Conservation (phyloP, 768 basidiomycete species). For the Termitomyces eurrhizus region DNA sequence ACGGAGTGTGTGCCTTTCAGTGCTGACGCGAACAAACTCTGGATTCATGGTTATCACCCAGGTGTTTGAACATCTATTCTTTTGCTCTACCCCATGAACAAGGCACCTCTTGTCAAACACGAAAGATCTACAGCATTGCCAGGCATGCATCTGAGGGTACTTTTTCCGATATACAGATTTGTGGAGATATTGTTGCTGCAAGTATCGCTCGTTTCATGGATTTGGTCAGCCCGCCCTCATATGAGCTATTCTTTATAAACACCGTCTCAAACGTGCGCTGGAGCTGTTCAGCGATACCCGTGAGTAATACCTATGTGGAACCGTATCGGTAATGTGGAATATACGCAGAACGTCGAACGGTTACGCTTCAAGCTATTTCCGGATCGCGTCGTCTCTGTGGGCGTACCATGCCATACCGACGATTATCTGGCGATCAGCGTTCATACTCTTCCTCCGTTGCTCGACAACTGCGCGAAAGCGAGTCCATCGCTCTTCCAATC, state of each 20-base stretch:
- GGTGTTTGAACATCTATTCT: slow-evolving; percentile 20
- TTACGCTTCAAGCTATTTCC: slow-evolving; percentile 29
- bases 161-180: slow-evolving; percentile 22
- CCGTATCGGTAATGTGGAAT: slow-evolving; percentile 3
- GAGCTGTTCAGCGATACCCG: slow-evolving; percentile 10
- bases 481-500: not conserved
- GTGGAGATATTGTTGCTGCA: slow-evolving; percentile 24
- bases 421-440: slow-evolving; percentile 25
- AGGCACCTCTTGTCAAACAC: slow-evolving; percentile 7
- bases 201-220: slow-evolving; percentile 17
- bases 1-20: slow-evolving; percentile 7
- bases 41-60: not conserved
- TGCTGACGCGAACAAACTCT: not conserved
- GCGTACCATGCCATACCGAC: slow-evolving; percentile 19
- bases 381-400: slow-evolving; percentile 28
- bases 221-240: slow-evolving; percentile 14
- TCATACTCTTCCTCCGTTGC: slow-evolving; percentile 24
- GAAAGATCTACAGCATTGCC: slow-evolving; percentile 10
- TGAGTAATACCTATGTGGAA: slow-evolving; percentile 1
- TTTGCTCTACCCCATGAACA: slow-evolving; percentile 15
- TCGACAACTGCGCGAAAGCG: not conserved
- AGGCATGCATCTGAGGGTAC: slow-evolving; percentile 16
- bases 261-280: slow-evolving; percentile 17
- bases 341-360: slow-evolving; percentile 26
- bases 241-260: slow-evolving; percentile 29